Base-by-base conservation (phyloP, 805 yeast genomes). In the Kodamaea kaohsiungensis region DNA sequence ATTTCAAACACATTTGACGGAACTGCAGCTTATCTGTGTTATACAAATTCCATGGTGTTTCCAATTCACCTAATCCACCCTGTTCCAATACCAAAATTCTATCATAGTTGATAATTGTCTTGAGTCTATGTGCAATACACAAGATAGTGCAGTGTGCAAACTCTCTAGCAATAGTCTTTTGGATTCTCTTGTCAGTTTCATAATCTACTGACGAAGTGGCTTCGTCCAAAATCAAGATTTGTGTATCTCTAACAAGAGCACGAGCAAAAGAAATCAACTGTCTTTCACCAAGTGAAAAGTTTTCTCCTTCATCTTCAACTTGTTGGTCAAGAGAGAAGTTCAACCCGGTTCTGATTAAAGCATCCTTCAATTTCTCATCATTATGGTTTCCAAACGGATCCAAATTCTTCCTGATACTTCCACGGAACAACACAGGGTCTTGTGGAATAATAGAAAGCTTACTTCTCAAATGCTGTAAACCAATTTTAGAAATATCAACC, bases 111-210 rank as follows among this genome's bases (percentile, higher is more conserved):
- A 86, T 72, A 57, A 88, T 87, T 0, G 93, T 86, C 56, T 85
- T 81, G 71, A 91, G 76, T 57, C 97, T 76, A 68, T 91, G 97
- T 4, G 97, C 97, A 70, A 91, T 90, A 58, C 96, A 90, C 58
- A 91, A 73, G 52, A 90, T 85, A 0, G 97, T 90, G 59, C 95
- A 85, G 25, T 82, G 71, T 1, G 70, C 53, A 65, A 91, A 91
- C 64, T 89, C 92, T 12, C 74, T 74, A 13, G 82, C 76, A 55
- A 87, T 88, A 2, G 96, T 88, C n/a, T 75, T 60, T 67, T 91
- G 97, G 58, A 91, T 88, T 65, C 81, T 81, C 2, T 86, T 77
- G 69, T 91, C 97, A 0, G 97, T 90, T 64, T 87, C 91, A 64
- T 88, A 90, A 71, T 91, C 97, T 57, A 91, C 89, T 46, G 86